These are phyloP conservation scores for Citrus mangshanensis DNA, from an alignment of 345 rosid species.

Conservation along the genomic window DNA sequence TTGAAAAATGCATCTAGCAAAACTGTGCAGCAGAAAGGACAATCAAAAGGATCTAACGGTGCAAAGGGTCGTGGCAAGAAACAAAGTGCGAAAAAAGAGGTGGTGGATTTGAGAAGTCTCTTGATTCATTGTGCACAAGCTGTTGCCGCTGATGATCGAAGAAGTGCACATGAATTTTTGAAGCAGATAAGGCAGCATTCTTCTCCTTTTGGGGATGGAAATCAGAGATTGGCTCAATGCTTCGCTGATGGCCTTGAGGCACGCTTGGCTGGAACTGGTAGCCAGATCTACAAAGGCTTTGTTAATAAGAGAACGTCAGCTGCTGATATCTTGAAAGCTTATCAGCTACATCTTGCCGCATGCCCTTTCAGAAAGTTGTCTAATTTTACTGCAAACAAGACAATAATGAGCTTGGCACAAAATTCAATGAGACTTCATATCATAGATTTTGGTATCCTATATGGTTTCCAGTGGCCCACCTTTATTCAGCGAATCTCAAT, in stretches of 20 bases:
- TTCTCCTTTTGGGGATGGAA: conserved; percentile 79
- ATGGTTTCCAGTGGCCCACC: conserved; percentile 96
- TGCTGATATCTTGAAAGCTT: conserved; percentile 76
- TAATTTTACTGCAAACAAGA: conserved; percentile 54
- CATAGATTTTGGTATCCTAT: conserved; percentile 86
- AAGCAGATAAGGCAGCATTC: conserved; percentile 81
- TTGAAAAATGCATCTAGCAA: conserved; percentile 48
- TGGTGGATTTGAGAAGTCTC: conserved; percentile 79
- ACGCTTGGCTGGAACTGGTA: conserved; percentile 70
- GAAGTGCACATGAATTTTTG: conserved; percentile 62
- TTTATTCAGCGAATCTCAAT: conserved; percentile 61
- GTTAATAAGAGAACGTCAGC: conserved; percentile 62
- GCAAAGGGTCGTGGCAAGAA: conserved; percentile 49
- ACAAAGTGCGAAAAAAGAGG: conserved; percentile 54
- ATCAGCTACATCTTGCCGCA: conserved; percentile 63
- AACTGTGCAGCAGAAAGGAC: conserved; percentile 31
- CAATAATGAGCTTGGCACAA: conserved; percentile 42
- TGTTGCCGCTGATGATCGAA: conserved; percentile 65
- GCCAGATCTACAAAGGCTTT: conserved; percentile 64
- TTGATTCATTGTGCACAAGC: conserved; percentile 84
- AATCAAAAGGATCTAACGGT: conserved; percentile 40
- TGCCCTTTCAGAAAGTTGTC: conserved; percentile 83
- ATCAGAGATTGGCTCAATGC: conserved; percentile 81
- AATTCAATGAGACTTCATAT: conserved; percentile 62
- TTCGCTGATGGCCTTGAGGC: conserved; percentile 87